Base-by-base conservation (phyloP, 495 filamentous ascomycete genomes). In the Xylaria longipes region DNA sequence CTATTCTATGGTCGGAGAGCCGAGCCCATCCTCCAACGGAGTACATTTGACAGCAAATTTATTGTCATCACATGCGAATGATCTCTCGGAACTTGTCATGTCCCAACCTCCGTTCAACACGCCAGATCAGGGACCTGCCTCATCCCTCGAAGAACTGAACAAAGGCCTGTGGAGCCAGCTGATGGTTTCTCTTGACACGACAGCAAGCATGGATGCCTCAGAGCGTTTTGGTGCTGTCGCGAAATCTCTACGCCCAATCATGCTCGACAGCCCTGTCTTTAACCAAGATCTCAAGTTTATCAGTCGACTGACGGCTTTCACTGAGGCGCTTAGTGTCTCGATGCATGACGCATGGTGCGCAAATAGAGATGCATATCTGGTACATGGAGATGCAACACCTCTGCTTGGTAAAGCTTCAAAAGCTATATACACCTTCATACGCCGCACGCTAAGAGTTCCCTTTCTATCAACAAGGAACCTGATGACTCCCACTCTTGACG, bases 401-500 rank as follows among this genome's bases (percentile, higher is more conserved):
- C 1, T 71, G 50, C 70, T 71, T 35, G 62, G 70, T 12, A 58
- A 45, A 22, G 62, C 70, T 14, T 71, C 62, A 12, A 67, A 66
- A 37, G 70, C 22, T 8, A n/a, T 67, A 1, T 71, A 71, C 9
- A 66, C 11, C 17, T 71, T 71, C 39, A 3, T 71, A 29, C 70
- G 61, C 37, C 70, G 29, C n/a, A 39, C 50, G 33, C 46, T 71
- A 4, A 71, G 46, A 8, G 70, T 67, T 6, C 70, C 70, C 9
- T 14, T 67, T 6, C 22, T 71, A 6, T 31, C 58, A 29, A 25
- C 46, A 27, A 37, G 12, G 12, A 31, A 52, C 6, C 37, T 58
- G 3, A 29, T 14, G 65, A 68, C 52, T 2, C 37, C 52, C 0
- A 43, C 48, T 20, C 4, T 35, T 8, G 15, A 45, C 3, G 25